These are phyloP conservation scores for Tylopilus sp. DNA, from an alignment of 768 basidiomycete genomes.

Conservation along the genomic window DNA sequence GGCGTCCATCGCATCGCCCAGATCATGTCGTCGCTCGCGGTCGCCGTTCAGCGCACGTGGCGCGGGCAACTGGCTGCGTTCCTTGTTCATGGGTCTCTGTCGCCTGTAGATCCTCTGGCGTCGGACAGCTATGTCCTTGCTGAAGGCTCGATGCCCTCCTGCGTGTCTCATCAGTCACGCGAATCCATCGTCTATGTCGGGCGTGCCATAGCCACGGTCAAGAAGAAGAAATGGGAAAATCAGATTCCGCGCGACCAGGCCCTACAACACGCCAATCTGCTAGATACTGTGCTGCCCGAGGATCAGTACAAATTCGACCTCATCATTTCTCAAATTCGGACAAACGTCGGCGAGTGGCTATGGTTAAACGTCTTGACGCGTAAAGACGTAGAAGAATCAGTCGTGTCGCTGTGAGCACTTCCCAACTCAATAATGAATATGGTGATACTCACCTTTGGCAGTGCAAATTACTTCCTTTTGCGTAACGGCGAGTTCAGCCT, in stretches of 20 bases:
- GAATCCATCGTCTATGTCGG: slow-evolving; percentile 88
- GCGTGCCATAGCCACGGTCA: slow-evolving; percentile 80
- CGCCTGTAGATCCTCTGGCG: slow-evolving; percentile 60
- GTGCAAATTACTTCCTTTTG: slow-evolving; percentile 84
- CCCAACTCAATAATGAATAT: background rate
- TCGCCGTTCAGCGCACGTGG: slow-evolving; percentile 80
- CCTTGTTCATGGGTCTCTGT: slow-evolving; percentile 72
- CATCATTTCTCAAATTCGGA: slow-evolving; percentile 70
- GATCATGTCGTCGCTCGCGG: slow-evolving; percentile 68
- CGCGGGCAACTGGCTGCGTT: slow-evolving; percentile 79
- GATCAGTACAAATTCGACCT: slow-evolving; percentile 75
- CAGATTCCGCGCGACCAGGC: slow-evolving; percentile 70
- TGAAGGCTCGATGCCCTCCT: slow-evolving; percentile 69
- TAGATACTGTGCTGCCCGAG: slow-evolving; percentile 68
- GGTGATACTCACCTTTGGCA: slow-evolving; percentile 29
- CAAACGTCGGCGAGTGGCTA: slow-evolving; percentile 87
- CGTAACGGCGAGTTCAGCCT: slow-evolving; percentile 87
- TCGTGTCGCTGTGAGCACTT: slow-evolving; percentile 72
- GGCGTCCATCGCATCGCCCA: slow-evolving; percentile 74
- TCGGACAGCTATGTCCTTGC: slow-evolving; percentile 56
- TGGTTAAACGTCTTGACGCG: slow-evolving; percentile 87
- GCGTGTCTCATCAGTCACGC: slow-evolving; percentile 65
- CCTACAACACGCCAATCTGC: slow-evolving; percentile 57
- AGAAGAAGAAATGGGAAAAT: slow-evolving; percentile 72
- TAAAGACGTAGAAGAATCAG: slow-evolving; percentile 78